Evolutionary conservation across 768 basidiomycete species (phyloP), one percentile per base, ranked within the genome.

Genomic region (Nidularia pulvinata): DNA sequence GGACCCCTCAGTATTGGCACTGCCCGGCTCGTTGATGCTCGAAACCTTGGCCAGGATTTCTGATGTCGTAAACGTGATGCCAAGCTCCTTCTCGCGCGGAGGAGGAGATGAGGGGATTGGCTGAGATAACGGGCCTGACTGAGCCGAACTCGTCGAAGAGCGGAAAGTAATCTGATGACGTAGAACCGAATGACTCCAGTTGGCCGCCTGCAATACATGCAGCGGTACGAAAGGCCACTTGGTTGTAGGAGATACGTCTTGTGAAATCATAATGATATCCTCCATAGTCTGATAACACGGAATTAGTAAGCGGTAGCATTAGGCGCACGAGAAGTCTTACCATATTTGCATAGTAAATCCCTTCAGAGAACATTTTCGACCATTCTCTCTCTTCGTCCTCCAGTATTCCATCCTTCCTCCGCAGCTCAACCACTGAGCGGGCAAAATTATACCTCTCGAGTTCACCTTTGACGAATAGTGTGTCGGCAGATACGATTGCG

Each of bases 271-370:
- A 39, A 91, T 82, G 33, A 96, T 75, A 64, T 95, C 90, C 25
- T 95, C 93, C 63, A 90, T 83, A 10, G 81, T 71, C 93, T 95
- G 62, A n/a, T 46, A 56, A 36, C 42, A 42, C 25, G n/a, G 5
- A 30, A 33, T 59, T 13, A 58, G 51, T 30, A 49, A 33, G 19
- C 34, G 10, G 22, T 9, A 46, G 9, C 19, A 46, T 9, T 22
- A 19, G 9, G 22, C 22, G 45, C 19, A 9, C 11, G 22, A 19
- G 19, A 46, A 14, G 32, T 68, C 77, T 47, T 55, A 92, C 93
- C 89, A 96, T 90, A 63, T 95, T 92, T 4, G 80, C 72, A 65
- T 95, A 96, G 67, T 93, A 88, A 5, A 96, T 91, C 7, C 89
- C 89, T 25, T 82, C 71, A 42, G 77, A 69, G 63, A 98, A 96